Conservation (phyloP, 768 basidiomycete genomes). For the Collybia sordida region DNA sequence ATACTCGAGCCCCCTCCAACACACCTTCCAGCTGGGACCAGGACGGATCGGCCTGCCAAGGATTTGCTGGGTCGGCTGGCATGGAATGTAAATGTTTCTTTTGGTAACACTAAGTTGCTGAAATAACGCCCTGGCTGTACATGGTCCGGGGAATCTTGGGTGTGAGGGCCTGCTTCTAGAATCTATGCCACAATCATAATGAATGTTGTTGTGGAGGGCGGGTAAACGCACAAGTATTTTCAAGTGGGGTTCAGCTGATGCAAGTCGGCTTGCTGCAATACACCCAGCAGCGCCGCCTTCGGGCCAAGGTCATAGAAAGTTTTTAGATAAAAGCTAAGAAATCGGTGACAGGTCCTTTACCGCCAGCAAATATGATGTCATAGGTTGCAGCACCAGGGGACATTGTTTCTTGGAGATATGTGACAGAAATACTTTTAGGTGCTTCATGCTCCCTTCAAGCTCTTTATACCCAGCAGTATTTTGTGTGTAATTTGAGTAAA, state of each 20-base stretch:
- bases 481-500: too few species aligned
- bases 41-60: constrained; percentile 38
- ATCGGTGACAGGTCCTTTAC: constrained; percentile 25
- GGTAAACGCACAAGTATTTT: constrained; percentile 46
- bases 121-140: constrained; percentile 54
- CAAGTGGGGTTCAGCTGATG: constrained; percentile 49
- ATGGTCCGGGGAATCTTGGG: constrained; percentile 43
- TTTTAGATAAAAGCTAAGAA: neutral
- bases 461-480: too few species aligned
- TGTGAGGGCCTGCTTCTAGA: constrained; percentile 58
- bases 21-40: constrained; percentile 46
- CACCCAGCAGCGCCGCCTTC: constrained; percentile 57
- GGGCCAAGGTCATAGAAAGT: neutral
- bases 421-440: too few species aligned
- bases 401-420: neutral
- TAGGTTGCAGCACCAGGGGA: constrained; percentile 19
- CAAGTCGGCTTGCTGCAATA: constrained; percentile 54
- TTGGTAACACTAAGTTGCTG: constrained; percentile 35
- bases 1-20: constrained; percentile 65
- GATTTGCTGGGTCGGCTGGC: constrained; percentile 41
- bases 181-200: constrained; percentile 30
- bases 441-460: too few species aligned
- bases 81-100: constrained; percentile 45
- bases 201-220: neutral
- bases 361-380: constrained; percentile 60